phyloP scores from a whole-genome alignment of 2,329 filamentous ascomycete species.

The Chrysoporthe puriensis region DNA sequence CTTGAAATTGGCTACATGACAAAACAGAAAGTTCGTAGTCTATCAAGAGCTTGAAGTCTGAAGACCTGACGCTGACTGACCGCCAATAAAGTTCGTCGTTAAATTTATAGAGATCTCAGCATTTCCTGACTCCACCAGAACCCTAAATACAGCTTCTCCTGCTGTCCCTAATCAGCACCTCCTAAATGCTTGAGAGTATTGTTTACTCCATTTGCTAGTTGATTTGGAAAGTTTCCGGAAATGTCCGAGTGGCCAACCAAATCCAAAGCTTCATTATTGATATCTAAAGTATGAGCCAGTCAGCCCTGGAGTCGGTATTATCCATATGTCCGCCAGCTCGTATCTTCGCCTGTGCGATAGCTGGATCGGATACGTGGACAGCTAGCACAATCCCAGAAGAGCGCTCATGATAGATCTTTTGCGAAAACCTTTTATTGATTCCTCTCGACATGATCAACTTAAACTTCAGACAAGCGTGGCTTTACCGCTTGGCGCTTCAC shows the following conservation, averaged over 20 bases:
- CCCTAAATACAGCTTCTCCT: too few species aligned
- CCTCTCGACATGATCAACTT: not conserved
- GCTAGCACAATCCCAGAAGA: not conserved
- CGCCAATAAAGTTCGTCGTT: not conserved
- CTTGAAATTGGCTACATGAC: not conserved
- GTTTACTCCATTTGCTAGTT: not conserved
- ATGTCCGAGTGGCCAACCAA: not conserved
- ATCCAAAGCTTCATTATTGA: not conserved
- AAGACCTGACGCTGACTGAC: too few species aligned
- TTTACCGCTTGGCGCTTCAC: not conserved
- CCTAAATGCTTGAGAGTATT: not conserved
- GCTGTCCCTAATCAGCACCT: not conserved
- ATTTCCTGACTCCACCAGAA: not conserved
- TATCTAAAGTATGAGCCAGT: not conserved
- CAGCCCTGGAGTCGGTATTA: not conserved
- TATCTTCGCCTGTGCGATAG: not conserved
- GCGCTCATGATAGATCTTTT: not conserved
- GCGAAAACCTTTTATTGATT: not conserved
- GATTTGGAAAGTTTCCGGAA: not conserved
- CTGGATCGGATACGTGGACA: not conserved
- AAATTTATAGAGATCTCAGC: not conserved
- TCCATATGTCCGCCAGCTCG: not conserved
- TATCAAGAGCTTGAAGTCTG: not conserved
- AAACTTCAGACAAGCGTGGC: not conserved
- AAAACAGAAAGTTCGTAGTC: not conserved